Percentiles rank a stretch among this genome's conserved stretches.
These are phyloP conservation scores for Ophiostoma montium DNA, from an alignment of 2,329 filamentous ascomycete species.

Conservation along the genomic window DNA sequence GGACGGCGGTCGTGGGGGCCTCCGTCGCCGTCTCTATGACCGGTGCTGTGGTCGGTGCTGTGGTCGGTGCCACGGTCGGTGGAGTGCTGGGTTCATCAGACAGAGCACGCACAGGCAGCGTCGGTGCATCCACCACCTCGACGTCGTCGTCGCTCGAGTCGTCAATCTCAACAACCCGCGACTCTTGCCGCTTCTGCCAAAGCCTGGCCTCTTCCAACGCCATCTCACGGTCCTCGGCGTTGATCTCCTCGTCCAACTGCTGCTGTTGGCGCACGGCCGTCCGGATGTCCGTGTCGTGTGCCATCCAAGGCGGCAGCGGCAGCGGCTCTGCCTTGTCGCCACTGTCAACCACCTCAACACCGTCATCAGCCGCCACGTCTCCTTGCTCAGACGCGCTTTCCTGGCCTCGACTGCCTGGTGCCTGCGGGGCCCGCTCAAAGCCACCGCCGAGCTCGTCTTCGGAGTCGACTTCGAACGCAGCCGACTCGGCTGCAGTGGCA, in stretches of 20 bases:
- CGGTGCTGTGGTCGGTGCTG: no score
- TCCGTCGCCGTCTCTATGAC: no score
- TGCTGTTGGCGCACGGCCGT: constrained; percentile 45
- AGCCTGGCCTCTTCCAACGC: constrained; percentile 41
- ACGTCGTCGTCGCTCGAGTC: constrained; percentile 45
- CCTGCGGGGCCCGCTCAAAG: constrained; percentile 35
- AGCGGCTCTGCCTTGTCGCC: constrained; percentile 22
- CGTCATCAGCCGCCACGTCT: background rate
- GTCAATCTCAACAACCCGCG: constrained; percentile 40
- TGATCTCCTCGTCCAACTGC: constrained; percentile 42
- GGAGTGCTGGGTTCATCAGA: background rate
- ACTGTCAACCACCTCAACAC: constrained; percentile 40
- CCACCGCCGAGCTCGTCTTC: constrained; percentile 43
- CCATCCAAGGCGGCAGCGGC: constrained; percentile 67
- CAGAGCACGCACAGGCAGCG: constrained; percentile 9
- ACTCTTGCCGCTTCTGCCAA: constrained; percentile 25
- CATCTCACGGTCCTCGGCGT: constrained; percentile 46
- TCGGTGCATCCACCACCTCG: constrained; percentile 39
- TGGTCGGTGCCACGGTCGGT: background rate
- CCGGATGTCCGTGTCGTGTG: constrained; percentile 50
- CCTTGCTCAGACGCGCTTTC: constrained; percentile 17
- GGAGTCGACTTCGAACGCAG: constrained; percentile 15
- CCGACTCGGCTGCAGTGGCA: constrained; percentile 13
- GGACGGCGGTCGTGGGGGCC: background rate
- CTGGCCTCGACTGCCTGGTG: constrained; percentile 5